Base-by-base conservation (phyloP, 73 alveolate genomes). In the Paramecium octaurelia region DNA sequence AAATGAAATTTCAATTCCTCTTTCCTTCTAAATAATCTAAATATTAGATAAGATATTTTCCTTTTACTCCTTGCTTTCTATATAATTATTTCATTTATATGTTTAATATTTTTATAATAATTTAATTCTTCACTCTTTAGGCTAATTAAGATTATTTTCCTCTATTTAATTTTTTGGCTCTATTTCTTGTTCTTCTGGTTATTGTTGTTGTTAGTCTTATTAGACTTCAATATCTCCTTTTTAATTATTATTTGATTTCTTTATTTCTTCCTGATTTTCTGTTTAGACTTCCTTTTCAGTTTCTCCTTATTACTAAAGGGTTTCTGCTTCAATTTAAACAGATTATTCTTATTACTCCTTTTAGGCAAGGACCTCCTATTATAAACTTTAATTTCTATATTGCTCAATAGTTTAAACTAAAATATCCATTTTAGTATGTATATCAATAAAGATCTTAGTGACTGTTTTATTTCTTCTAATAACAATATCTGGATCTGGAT, bases 401-500 rank as follows among this genome's bases (percentile, higher is more conserved):
- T 80, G 18, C 24, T 80, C 50, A 1, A 80, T 43, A n/a, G 91
- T 44, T 16, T 27, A 44, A 42, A 80, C 91, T 24, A 80, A 23
- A 14, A 80, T 80, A 46, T 80, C 91, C 46, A 80, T 23, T 43
- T 80, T 80, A 42, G 91, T 80, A 48, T 80, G 48, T 21, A 80
- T 43, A 80, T 80, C 91, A 0, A 80, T 80, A 31, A 44, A 80
- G 24, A 80, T 80, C 12, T 48, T 42, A 1, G 91, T 80, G 6
- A 80, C 75, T 23, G 91, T 80, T 80, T 35, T 80, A 18, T 80
- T 42, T 43, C 57, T 80, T 48, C 50, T 80, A 21, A 80, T 80
- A 40, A 80, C 91, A 80, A 80, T 80, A 80, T 80, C 91, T 43
- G 91, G 91, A 4, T 80, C 91, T 3, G 76, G 76, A 80, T 42